phyloP scores from a whole-genome alignment of 2,329 filamentous ascomycete species.

The Nothomitra cinnamomea region DNA sequence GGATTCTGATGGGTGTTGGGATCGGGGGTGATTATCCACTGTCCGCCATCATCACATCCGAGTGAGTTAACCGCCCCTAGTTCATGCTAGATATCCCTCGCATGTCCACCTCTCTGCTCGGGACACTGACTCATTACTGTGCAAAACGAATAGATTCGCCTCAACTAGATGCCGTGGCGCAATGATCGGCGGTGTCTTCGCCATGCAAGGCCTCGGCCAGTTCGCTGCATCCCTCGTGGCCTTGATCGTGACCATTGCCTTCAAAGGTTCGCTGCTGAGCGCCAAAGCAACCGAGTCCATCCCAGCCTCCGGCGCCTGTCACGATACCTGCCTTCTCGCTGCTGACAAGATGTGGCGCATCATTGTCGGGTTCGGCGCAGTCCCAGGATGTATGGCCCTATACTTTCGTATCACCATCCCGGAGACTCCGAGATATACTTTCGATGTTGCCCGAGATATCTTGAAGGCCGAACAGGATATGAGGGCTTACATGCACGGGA shows the following conservation, averaged over 20 bases:
- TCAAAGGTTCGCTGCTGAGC: conserved; percentile 11
- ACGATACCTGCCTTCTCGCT: conserved; percentile 36
- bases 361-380: conserved; percentile 63
- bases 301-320: background rate
- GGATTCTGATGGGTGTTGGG: conserved; percentile 61
- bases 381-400: conserved; percentile 64
- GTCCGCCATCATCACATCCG: conserved; percentile 68
- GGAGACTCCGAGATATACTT: conserved; percentile 77
- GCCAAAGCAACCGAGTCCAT: background rate
- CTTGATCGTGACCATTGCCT: conserved; percentile 46
- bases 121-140: conserved; percentile 1
- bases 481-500: conserved; percentile 45
- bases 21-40: conserved; percentile 74
- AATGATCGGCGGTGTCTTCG: conserved; percentile 77
- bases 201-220: conserved; percentile 75
- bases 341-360: conserved; percentile 81
- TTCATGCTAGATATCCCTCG: no score
- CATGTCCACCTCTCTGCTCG: no score
- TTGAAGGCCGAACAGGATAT: conserved; percentile 57
- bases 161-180: conserved; percentile 72
- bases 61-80: conserved; percentile 25
- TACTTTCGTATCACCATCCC: conserved; percentile 80
- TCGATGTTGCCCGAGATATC: conserved; percentile 60
- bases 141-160: conserved; percentile 48
- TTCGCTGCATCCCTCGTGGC: conserved; percentile 59